Percentiles rank a stretch among this genome's conserved stretches.
Conservation (phyloP, 805 yeast genomes). For the Metschnikowia kunwiensis region DNA sequence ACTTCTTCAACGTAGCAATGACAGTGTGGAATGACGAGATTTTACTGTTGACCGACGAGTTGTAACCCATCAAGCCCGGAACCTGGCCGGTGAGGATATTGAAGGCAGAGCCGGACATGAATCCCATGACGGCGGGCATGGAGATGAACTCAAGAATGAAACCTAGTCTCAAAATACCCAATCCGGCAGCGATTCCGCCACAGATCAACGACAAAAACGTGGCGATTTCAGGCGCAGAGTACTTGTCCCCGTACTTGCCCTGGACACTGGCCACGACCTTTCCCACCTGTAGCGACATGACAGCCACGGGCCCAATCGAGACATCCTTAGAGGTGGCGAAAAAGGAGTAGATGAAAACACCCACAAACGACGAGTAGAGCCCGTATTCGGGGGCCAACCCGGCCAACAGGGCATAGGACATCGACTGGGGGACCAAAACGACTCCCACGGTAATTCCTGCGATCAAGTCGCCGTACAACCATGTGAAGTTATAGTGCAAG, state of each 20-base stretch:
- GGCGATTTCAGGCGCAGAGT: conserved; percentile 70
- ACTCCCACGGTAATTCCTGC: conserved; percentile 94
- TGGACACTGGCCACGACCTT: conserved; percentile 69
- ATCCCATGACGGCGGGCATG: conserved; percentile 88
- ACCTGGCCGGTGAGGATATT: conserved; percentile 81
- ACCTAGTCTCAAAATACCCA: conserved; percentile 81
- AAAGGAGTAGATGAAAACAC: conserved; percentile 82
- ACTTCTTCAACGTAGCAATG: conserved; percentile 66
- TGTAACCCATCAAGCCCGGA: conserved; percentile 80
- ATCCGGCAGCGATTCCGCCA: conserved; percentile 80
- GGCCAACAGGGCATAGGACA: conserved; percentile 92
- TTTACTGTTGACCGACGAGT: conserved; percentile 65
- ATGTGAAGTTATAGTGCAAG: conserved; percentile 70
- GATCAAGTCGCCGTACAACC: conserved; percentile 80
- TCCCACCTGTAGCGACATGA: conserved; percentile 84
- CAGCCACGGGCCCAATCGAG: conserved; percentile 95
- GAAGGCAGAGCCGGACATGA: conserved; percentile 93
- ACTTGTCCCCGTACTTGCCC: conserved; percentile 37
- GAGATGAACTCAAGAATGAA: conserved; percentile 87
- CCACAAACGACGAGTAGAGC: conserved; percentile 86
- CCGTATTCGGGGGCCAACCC: conserved; percentile 81
- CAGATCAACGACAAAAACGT: conserved; percentile 75
- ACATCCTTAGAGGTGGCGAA: conserved; percentile 96
- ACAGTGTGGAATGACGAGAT: conserved; percentile 66
- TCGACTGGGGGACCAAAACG: conserved; percentile 90